A percentile compares a stretch with the other conserved stretches of the same genome.
Evolutionary conservation across 176 grass and related monocot genomes (phyloP).

Genomic region (Secale cereale): DNA sequence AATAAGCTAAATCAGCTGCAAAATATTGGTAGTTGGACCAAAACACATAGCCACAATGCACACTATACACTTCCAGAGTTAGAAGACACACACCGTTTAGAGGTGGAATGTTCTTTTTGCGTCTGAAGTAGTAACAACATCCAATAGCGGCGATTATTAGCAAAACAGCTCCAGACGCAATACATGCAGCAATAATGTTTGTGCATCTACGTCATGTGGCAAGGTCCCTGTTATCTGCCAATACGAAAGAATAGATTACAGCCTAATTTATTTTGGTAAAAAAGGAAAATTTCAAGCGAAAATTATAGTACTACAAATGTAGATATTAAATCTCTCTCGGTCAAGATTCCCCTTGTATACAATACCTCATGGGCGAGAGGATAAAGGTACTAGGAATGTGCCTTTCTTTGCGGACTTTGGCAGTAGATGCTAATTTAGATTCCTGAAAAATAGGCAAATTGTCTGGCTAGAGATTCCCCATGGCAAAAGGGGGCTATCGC

Average conservation of each 20-base stretch:
- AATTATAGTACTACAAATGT: not conserved
- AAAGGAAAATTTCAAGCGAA: not conserved
- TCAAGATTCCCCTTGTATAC: too few species aligned
- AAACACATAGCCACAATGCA: not conserved
- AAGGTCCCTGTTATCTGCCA: not conserved
- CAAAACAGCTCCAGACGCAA: not conserved
- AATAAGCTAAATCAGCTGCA: not conserved
- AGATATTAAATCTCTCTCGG: not conserved
- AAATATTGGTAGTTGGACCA: not conserved
- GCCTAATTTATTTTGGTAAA: not conserved
- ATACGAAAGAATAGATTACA: not conserved
- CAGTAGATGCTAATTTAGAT: too few species aligned
- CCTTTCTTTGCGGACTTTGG: too few species aligned
- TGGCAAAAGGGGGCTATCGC: too few species aligned
- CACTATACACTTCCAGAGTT: not conserved
- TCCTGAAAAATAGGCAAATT: too few species aligned
- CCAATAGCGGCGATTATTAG: not conserved
- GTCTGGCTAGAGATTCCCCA: too few species aligned
- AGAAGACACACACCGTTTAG: not conserved
- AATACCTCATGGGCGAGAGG: too few species aligned
- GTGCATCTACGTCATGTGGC: not conserved
- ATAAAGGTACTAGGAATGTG: too few species aligned
- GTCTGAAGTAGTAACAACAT: not conserved
- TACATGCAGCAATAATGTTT: not conserved
- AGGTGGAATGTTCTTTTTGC: not conserved